phyloP scores from a whole-genome alignment of 2,329 filamentous ascomycete species.

The Daldinia sp. region DNA sequence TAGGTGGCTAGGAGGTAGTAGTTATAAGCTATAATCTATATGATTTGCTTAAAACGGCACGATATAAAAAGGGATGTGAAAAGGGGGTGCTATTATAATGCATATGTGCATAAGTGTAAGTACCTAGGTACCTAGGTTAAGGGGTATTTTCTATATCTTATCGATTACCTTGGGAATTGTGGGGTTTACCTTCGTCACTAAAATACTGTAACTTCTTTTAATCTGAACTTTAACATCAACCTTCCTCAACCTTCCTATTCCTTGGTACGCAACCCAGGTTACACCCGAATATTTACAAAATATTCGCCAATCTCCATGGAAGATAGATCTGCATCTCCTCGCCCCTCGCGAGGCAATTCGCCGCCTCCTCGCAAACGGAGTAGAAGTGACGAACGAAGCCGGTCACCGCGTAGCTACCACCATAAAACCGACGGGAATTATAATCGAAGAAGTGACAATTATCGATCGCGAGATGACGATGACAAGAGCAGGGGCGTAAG shows the following conservation, averaged over 20 bases:
- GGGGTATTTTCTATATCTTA: no score
- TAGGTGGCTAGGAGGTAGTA: no score
- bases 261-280: not conserved
- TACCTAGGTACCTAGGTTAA: no score
- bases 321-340: slow-evolving; percentile 36
- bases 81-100: no score
- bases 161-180: no score
- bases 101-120: no score
- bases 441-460: slow-evolving; percentile 35
- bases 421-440: slow-evolving; percentile 33
- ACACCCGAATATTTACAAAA: not conserved
- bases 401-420: slow-evolving; percentile 40
- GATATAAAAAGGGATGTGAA: no score
- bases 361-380: slow-evolving; percentile 39
- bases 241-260: not conserved
- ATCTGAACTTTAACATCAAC: no score
- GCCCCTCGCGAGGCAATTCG: slow-evolving; percentile 33
- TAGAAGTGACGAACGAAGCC: slow-evolving; percentile 41
- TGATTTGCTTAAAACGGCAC: no score
- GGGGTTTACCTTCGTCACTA: no score
- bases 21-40: no score
- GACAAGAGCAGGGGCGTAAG: slow-evolving; percentile 11
- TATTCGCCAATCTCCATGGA: slow-evolving; percentile 32
- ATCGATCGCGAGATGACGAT: slow-evolving; percentile 34
- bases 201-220: no score